phyloP scores from a whole-genome alignment of 495 filamentous ascomycete species.

The Aspergillus heteromorphus region DNA sequence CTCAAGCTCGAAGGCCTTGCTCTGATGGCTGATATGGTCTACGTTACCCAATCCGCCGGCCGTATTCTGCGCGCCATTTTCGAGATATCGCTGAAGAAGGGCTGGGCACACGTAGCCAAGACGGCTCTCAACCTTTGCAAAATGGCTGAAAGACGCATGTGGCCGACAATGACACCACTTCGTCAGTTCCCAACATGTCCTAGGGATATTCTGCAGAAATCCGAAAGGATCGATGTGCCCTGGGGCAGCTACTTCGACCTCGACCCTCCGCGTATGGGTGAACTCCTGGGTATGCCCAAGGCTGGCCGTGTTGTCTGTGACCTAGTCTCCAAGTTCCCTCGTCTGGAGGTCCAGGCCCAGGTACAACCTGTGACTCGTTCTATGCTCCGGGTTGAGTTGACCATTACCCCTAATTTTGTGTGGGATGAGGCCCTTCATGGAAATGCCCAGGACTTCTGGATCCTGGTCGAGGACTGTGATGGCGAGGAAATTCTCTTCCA shows the following conservation, averaged over 20 bases:
- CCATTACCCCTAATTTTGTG: constrained; percentile 90
- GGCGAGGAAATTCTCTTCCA: constrained; percentile 95
- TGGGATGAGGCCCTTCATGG: constrained; percentile 94
- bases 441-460: constrained; percentile 87
- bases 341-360: constrained; percentile 85
- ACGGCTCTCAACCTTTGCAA: constrained; percentile 93
- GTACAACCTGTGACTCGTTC: constrained; percentile 93
- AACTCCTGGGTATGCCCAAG: constrained; percentile 87
- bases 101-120: constrained; percentile 91
- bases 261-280: constrained; percentile 94
- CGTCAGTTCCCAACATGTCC: constrained; percentile 82
- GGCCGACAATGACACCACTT: constrained; percentile 95
- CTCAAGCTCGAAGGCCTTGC: constrained; percentile 91
- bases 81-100: constrained; percentile 92
- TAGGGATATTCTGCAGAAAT: constrained; percentile 80
- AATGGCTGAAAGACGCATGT: constrained; percentile 99
- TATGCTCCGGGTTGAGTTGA: constrained; percentile 90
- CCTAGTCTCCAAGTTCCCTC: constrained; percentile 86
- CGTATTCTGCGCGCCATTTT: constrained; percentile 94
- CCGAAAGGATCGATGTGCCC: constrained; percentile 89
- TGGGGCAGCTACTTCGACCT: constrained; percentile 94
- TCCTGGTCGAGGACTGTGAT: constrained; percentile 94
- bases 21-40: constrained; percentile 97
- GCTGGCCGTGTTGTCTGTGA: constrained; percentile 80
- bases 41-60: constrained; percentile 95